phyloP scores from a whole-genome alignment of 1,139 yeast genomes.

The Sugiyamaella grinbergsii region DNA sequence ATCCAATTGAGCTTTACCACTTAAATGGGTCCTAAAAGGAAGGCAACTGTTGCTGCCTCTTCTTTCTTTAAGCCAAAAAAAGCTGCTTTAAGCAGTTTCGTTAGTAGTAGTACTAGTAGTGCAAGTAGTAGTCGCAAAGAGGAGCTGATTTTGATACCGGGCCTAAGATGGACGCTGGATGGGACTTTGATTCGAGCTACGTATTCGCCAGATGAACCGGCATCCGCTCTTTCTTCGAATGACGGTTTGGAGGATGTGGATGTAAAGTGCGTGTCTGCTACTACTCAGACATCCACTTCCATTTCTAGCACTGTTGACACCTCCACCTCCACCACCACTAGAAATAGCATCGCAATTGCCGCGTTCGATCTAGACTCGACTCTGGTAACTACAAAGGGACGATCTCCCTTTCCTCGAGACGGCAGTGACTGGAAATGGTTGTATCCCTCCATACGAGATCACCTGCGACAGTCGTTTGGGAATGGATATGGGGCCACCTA shows the following conservation, averaged over 20 bases:
- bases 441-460: slow-evolving; percentile 28
- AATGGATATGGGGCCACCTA: too few species aligned
- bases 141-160: background rate
- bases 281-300: background rate
- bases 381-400: slow-evolving; percentile 61
- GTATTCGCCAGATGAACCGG: background rate
- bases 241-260: background rate
- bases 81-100: background rate
- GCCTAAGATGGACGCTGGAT: slow-evolving; percentile 16
- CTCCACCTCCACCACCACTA: background rate
- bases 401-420: slow-evolving; percentile 55
- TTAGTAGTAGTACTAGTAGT: background rate
- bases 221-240: background rate
- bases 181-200: slow-evolving; percentile 10
- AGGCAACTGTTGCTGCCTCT: slow-evolving; percentile 7
- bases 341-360: slow-evolving; percentile 47
- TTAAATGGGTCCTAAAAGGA: slow-evolving; percentile 14
- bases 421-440: slow-evolving; percentile 74
- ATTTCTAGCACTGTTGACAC: background rate
- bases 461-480: background rate
- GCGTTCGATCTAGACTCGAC: slow-evolving; percentile 82
- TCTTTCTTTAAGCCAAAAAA: slow-evolving; percentile 13
- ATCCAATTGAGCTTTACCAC: background rate
- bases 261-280: background rate
- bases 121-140: background rate